Evolutionary conservation across 2,329 filamentous ascomycete species (phyloP).

Genomic region (Penicillium griseofulvum): DNA sequence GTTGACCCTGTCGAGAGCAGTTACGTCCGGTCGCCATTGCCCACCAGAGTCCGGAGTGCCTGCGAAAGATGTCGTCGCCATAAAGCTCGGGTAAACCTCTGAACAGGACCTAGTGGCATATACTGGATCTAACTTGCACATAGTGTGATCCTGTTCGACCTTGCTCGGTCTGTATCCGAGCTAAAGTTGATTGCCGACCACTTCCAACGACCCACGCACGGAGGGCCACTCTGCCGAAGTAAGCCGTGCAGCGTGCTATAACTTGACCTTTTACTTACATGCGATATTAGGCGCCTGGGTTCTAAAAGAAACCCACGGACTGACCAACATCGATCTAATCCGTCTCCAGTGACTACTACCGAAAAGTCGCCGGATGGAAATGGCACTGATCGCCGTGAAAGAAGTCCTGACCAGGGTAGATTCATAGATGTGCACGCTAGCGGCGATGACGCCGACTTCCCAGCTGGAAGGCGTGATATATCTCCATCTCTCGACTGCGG

Average conservation of each 20-base stretch:
- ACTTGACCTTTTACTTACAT: background rate
- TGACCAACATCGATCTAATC: background rate
- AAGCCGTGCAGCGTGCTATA: background rate
- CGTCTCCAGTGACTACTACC: background rate
- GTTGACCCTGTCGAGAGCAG: background rate
- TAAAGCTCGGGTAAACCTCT: slow-evolving; percentile 28
- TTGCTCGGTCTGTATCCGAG: slow-evolving; percentile 34
- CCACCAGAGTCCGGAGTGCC: slow-evolving; percentile 30
- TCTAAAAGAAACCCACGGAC: background rate
- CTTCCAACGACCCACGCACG: slow-evolving; percentile 1
- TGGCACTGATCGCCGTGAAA: background rate
- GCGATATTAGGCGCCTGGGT: background rate
- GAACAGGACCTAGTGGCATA: background rate
- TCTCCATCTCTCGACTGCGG: slow-evolving; percentile 19
- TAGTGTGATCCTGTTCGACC: slow-evolving; percentile 37
- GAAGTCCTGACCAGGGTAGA: background rate
- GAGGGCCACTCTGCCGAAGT: slow-evolving; percentile 11
- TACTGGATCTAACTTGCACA: background rate
- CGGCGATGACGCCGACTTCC: background rate
- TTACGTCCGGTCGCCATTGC: slow-evolving; percentile 8
- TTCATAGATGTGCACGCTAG: background rate
- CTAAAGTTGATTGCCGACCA: slow-evolving; percentile 24
- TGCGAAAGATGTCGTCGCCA: slow-evolving; percentile 32
- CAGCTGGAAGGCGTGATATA: background rate
- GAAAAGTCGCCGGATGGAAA: background rate